Conservation (phyloP, 768 basidiomycete species). For the Podaxis carcinomalis region DNA sequence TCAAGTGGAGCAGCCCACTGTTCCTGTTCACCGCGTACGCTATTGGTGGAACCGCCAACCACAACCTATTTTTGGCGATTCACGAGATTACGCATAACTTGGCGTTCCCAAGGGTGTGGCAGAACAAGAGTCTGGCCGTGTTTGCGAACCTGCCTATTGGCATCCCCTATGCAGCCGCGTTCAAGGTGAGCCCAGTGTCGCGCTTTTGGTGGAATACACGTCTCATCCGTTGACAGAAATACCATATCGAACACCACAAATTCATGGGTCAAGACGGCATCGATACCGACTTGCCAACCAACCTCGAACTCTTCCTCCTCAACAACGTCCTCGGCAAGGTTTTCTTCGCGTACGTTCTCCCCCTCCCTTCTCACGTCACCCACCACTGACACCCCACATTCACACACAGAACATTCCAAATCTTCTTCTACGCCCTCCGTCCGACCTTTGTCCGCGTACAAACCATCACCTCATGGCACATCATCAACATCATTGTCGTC, state of each 20-base stretch:
- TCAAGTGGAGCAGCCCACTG: conserved; percentile 31
- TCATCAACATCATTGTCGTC: conserved; percentile 68
- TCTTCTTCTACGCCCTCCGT: conserved; percentile 95
- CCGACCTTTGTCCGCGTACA: conserved; percentile 91
- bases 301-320: conserved; percentile 76
- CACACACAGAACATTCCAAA: conserved; percentile 81
- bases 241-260: conserved; percentile 97
- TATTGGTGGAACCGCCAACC: conserved; percentile 93
- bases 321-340: conserved; percentile 98
- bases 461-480: conserved; percentile 78
- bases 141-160: conserved; percentile 93
- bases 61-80: conserved; percentile 96
- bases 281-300: conserved; percentile 92
- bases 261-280: conserved; percentile 93
- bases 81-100: conserved; percentile 99
- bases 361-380: conserved; percentile 18
- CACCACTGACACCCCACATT: not conserved
- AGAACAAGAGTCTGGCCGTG: conserved; percentile 86
- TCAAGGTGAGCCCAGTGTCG: conserved; percentile 59
- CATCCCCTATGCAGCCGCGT: conserved; percentile 90
- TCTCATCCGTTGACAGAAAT: conserved; percentile 44
- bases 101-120: conserved; percentile 76
- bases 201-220: not conserved
- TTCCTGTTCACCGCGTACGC: conserved; percentile 80
- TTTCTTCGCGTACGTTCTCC: conserved; percentile 81